These are phyloP conservation scores for Arabidopsis thaliana DNA, from an alignment of 345 rosid genomes.

Conservation along the genomic window DNA sequence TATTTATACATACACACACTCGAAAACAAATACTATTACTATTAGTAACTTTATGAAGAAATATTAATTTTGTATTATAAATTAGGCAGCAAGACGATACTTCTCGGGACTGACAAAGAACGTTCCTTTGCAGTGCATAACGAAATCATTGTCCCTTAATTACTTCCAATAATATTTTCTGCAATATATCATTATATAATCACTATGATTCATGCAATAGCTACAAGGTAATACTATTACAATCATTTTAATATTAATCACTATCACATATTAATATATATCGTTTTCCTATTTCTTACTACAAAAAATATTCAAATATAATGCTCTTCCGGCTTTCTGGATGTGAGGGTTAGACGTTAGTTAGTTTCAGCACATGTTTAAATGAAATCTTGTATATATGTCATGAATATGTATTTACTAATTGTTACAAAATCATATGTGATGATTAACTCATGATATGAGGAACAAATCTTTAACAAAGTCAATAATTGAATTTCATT, in stretches of 20 bases:
- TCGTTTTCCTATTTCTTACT: not conserved
- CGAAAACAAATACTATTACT: no score
- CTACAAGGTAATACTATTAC: not conserved
- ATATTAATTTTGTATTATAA: no score
- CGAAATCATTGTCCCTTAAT: slow-evolving; percentile 40
- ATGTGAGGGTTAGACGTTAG: no score
- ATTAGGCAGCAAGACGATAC: slow-evolving; percentile 15
- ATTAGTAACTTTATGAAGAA: no score
- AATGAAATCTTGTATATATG: not conserved
- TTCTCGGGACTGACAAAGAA: slow-evolving; percentile 35
- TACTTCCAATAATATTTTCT: slow-evolving; percentile 11
- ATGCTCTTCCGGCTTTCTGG: no score
- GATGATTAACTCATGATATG: not conserved
- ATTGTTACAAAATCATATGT: not conserved
- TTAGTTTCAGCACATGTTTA: not conserved
- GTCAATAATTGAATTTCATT: slow-evolving; percentile 5
- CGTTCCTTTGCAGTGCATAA: slow-evolving; percentile 38
- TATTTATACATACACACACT: not conserved
- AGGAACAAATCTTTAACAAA: not conserved
- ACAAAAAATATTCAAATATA: not conserved
- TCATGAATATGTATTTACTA: slow-evolving; percentile 1
- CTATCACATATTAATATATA: not conserved
- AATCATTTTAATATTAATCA: slow-evolving; percentile 5
- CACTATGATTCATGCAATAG: not conserved
- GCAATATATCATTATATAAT: slow-evolving; percentile 10